Conservation (phyloP, 495 filamentous ascomycete species). For the Neurospora sp. region DNA sequence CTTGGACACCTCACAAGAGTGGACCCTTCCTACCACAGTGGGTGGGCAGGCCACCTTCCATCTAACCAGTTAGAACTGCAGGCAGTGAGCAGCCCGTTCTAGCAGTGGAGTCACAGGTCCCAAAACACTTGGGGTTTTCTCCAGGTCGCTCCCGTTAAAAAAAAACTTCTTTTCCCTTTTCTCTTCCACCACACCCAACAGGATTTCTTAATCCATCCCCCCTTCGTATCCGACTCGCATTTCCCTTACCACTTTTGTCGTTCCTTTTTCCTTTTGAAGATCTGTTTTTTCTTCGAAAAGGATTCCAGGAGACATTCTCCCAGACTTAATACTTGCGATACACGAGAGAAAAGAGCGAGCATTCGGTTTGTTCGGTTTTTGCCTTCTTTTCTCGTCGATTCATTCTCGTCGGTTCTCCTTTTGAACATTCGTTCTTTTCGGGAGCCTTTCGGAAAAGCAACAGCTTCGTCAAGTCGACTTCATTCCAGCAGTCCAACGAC, state of each 20-base stretch:
- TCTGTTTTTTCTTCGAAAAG: constrained; percentile 30
- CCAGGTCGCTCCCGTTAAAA: constrained; percentile 22
- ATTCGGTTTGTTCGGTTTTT: constrained; percentile 7
- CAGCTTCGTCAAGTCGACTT: not conserved
- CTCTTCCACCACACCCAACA: constrained; percentile 11
- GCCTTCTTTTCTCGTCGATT: constrained; percentile 15
- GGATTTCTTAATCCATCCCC: constrained; percentile 30
- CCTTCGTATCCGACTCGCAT: constrained; percentile 3
- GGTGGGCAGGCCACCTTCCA: not conserved
- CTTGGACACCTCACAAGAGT: not conserved
- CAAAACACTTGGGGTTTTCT: constrained; percentile 26
- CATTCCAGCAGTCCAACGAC: constrained; percentile 3
- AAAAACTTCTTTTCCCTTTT: constrained; percentile 18
- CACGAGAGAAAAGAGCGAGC: constrained; percentile 2
- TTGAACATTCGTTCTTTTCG: constrained; percentile 31
- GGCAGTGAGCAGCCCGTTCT: not conserved
- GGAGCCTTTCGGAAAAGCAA: constrained; percentile 18
- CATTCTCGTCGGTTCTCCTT: constrained; percentile 19
- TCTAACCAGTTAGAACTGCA: not conserved
- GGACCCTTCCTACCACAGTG: not conserved
- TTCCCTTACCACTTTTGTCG: constrained; percentile 19
- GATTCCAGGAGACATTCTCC: constrained; percentile 27
- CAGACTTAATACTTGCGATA: constrained; percentile 18
- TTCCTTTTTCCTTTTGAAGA: constrained; percentile 30
- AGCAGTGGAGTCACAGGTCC: constrained; percentile 6